These are phyloP conservation scores for Typha latifolia DNA, from an alignment of 176 grass and related monocot genomes.

Conservation along the genomic window DNA sequence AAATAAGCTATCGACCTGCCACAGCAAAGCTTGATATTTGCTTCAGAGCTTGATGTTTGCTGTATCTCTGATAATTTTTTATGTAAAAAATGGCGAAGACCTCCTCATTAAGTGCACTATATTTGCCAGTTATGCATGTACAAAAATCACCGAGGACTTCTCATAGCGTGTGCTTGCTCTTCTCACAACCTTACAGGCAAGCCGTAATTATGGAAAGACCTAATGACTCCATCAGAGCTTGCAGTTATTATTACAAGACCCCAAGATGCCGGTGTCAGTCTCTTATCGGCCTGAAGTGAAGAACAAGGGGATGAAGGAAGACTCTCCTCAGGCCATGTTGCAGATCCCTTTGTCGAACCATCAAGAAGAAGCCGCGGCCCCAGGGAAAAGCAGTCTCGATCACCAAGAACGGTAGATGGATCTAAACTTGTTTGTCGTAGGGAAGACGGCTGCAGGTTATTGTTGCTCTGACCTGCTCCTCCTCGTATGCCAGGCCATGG, in stretches of 20 bases:
- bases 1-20: too few species aligned
- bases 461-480: background rate
- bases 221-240: constrained; percentile 50
- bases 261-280: constrained; percentile 21
- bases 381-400: constrained; percentile 31
- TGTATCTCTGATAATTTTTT: too few species aligned
- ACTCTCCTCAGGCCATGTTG: constrained; percentile 92
- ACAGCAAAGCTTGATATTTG: too few species aligned
- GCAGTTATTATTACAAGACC: constrained; percentile 64
- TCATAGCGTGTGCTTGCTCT: background rate
- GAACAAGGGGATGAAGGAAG: constrained; percentile 9
- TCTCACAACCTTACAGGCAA: constrained; percentile 51
- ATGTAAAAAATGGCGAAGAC: too few species aligned
- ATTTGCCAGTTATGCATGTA: background rate
- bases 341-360: constrained; percentile 16
- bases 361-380: constrained; percentile 34
- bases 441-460: background rate
- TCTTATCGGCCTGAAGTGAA: background rate
- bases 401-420: background rate
- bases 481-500: constrained; percentile 48
- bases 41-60: too few species aligned
- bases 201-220: constrained; percentile 80
- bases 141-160: background rate
- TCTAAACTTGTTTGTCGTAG: constrained; percentile 11
- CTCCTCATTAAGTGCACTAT: too few species aligned